Evolutionary conservation across 805 yeast species (phyloP), one percentile per base, ranked within the genome.

Genomic region (Saturnispora zaruensis): DNA sequence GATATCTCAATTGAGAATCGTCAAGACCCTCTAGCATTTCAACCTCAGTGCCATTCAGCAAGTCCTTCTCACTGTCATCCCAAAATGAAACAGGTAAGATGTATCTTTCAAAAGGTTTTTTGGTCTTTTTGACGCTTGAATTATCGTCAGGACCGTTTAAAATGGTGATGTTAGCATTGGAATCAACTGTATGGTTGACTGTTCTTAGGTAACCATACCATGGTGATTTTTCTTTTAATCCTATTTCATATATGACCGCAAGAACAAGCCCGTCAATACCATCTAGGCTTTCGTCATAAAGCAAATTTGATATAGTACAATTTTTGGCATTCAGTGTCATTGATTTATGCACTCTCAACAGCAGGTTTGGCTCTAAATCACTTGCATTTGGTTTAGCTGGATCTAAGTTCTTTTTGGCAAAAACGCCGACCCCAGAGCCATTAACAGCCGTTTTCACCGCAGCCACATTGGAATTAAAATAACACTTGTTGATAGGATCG

Each of bases 141-240:
- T 50, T 48, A 6, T 7, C 26, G 18, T 38, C 42, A 23, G 42
- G 42, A 20, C 18, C 28, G 14, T 41, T 47, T 16, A 48, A 36
- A 9, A 18, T 32, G 3, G 50, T 48, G 23, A 48, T 48, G 16
- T 48, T 42, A 24, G 21, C 16, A 8, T 42, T 36, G 2, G 43
- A 14, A n/a, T 48, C 50, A 9, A 28, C 25, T 7, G 41, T 46
- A 33, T 51, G 52, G 49, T 71, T 68, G 25, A 87, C 75, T 18
- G 84, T 71, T 25, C 70, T 64, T 42, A 90, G 68, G 62, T 84
- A 91, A 3, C 68, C 71, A 52, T 52, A 71, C 97, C 97, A 91
- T 5, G 96, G 96, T n/a, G 95, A 84, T 4, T 63, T 57, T n/a
- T 71, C 67, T 2, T 78, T 78, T 43, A 74, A 67, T 3, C 77